phyloP scores from a whole-genome alignment of 257 asterid species.

The Phtheirospermum japonicum region DNA sequence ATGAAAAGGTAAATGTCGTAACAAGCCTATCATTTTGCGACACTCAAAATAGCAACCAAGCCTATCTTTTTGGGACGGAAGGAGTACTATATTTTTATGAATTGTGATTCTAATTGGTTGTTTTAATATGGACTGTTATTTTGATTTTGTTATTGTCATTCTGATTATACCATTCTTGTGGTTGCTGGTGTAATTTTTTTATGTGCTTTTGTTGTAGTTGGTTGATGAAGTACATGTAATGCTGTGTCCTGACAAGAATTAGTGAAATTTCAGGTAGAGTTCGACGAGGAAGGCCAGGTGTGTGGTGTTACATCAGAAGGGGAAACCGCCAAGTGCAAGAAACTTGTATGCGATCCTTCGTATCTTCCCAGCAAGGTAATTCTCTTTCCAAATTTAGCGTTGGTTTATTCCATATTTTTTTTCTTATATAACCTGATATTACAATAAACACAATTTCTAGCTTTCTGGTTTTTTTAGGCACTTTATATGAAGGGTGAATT shows the following conservation, averaged over 20 bases:
- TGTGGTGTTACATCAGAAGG: slow-evolving; percentile 81
- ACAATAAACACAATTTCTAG: background rate
- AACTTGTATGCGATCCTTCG: slow-evolving; percentile 81
- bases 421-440: background rate
- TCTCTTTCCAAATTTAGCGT: slow-evolving; percentile 10
- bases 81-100: too few species aligned
- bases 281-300: slow-evolving; percentile 68
- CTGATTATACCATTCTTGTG: background rate
- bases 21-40: too few species aligned
- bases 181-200: slow-evolving; percentile 1
- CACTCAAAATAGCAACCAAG: too few species aligned
- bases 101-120: background rate
- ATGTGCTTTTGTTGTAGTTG: slow-evolving; percentile 14
- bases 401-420: background rate
- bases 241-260: slow-evolving; percentile 12
- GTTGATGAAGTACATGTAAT: slow-evolving; percentile 2
- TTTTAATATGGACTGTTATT: background rate
- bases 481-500: background rate
- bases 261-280: slow-evolving; percentile 58
- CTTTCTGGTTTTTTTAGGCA: background rate
- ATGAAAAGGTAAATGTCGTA: too few species aligned
- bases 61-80: too few species aligned
- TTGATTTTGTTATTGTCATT: background rate
- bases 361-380: slow-evolving; percentile 70
- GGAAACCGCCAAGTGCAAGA: slow-evolving; percentile 80